Base-by-base conservation (phyloP, 169 alveolate genomes). In the Cryptosporidium viatorum region DNA sequence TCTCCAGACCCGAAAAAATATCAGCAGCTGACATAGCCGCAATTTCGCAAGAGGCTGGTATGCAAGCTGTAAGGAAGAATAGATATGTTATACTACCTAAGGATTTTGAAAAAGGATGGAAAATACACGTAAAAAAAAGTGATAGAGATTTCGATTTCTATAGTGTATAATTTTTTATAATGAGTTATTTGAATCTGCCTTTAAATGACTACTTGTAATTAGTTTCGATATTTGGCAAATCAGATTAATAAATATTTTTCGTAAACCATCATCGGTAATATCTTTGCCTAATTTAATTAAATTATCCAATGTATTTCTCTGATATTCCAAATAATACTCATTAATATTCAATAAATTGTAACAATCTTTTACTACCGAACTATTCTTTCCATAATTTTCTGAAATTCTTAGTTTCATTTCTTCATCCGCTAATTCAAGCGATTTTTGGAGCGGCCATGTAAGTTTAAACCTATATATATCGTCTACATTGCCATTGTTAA, bases 11-110 rank as follows among this genome's bases (percentile, higher is more conserved):
- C 69, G 99, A 98, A 91, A 98, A 97, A 92, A 96, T 98, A 45
- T 96, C 98, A 62, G 99, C 99, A 26, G 99, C 99, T 48, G 99
- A 98, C 92, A 97, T 98, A 85, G 96, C 99, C 37, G 99, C 99
- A 43, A 98, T 98, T 70, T 98, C 99, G 85, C 97, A 97, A 85
- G 99, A 98, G 91, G 99, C 99, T 2, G 99, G 99, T 37, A 96
- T 98, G 98, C 98, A 97, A 86, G 99, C 99, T 14, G 99, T 98
- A 14, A 96, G 99, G 75, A 98, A 98, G 93, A 98, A 98, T 93
- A 94, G 99, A 92, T 97, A 97, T 91, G 99, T 98, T 37, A 96
- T 98, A 50, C 93, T 97, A 43, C 95, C 98, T 37, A 97, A 96
- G 92, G 99, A 98, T 92, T 98, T 98, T 92, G 99, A 98, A 91